Evolutionary conservation across 768 basidiomycete genomes (phyloP), one percentile per base, ranked within the genome.

Genomic region (Russula sp.): DNA sequence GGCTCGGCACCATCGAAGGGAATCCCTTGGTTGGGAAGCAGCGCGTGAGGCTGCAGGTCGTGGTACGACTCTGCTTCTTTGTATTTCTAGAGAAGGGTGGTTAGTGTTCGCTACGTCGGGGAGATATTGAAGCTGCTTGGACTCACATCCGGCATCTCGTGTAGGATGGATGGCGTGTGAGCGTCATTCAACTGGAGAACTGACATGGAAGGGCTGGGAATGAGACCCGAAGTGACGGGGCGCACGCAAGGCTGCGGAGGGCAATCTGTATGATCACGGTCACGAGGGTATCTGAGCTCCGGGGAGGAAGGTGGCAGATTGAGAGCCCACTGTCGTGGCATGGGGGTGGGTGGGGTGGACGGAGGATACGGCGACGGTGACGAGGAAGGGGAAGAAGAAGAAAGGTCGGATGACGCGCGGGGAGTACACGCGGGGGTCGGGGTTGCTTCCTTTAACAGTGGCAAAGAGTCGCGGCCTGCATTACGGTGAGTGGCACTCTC

Each of bases 401-500:
- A 38, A 3, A 53, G 28, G 5, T 38, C 53, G 5, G 48, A 49
- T 24, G 57, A 48, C 28, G 52, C 6, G 44, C 16, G 18, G 18
- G 49, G 16, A 11, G 52, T 13, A 24, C 16, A 28, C 28, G 24
- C 22, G 34, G 4, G n/a, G 11, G 11, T 24, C 6, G 40, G 32
- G 1, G 28, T 48, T 28, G 36, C 46, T 30, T 53, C 52, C 44
- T 48, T 64, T 22, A 51, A 22, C 9, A 7, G 13, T n/a, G 44
- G 44, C 9, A 48, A 28, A 20, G 51, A 24, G n/a, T 38, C 26
- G 44, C 22, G 32, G 42, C 20, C 24, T 75, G 67, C 34, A 79
- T 63, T 18, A 80, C 69, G 22, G 73, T 78, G 3, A 3, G 53
- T 78, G 10, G 80, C 67, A 48, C 69, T 71, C 62, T 75, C 73